Conservation (phyloP, 345 rosid genomes). For the Bretschneidera sinensis region DNA sequence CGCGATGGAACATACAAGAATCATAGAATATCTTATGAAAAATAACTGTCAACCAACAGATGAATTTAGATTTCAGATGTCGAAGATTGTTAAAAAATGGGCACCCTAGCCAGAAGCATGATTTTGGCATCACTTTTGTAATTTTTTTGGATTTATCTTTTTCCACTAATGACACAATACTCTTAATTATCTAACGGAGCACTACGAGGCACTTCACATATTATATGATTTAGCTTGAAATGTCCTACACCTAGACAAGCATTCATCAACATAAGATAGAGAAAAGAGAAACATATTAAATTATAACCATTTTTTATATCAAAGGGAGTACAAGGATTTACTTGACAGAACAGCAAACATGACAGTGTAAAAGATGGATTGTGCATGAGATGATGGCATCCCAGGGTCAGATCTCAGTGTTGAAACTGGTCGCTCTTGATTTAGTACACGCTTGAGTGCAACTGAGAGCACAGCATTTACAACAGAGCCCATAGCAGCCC, state of each 20-base stretch:
- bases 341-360: constrained; percentile 45
- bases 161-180: neutral
- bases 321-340: no score
- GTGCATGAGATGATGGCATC: constrained; percentile 97
- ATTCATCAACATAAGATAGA: neutral
- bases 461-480: constrained; percentile 44
- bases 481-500: constrained; percentile 63
- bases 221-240: neutral
- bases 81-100: neutral
- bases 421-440: constrained; percentile 69
- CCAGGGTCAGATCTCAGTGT: constrained; percentile 77
- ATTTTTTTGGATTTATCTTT: no score
- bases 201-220: neutral
- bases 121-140: no score
- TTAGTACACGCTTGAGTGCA: constrained; percentile 52
- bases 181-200: neutral
- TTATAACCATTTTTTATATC: neutral
- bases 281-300: no score
- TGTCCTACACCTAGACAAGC: neutral
- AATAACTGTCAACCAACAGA: neutral
- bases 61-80: neutral
- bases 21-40: neutral
- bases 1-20: neutral
- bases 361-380: constrained; percentile 61
- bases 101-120: no score